Conservation (phyloP, 2,329 filamentous ascomycete species). For the Aplosporella prunicola region DNA sequence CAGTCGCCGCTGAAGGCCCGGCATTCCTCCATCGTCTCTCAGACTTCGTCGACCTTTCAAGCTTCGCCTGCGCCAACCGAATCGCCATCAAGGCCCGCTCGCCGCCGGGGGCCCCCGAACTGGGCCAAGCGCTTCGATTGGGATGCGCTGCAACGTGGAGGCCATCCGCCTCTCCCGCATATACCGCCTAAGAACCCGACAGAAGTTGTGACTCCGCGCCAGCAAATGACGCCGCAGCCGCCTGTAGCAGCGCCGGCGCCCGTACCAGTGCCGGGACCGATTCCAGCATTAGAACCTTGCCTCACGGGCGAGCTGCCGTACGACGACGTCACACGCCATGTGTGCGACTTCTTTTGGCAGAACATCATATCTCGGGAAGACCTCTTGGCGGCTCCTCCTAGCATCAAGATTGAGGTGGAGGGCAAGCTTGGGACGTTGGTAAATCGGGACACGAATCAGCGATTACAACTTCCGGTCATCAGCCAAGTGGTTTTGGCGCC, state of each 20-base stretch:
- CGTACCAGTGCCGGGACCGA: conserved; percentile 12
- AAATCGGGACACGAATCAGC: conserved; percentile 59
- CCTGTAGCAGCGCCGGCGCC: conserved; percentile 6
- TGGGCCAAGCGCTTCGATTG: conserved; percentile 10
- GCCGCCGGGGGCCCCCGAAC: background rate
- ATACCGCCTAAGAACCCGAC: conserved; percentile 12
- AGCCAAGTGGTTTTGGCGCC: conserved; percentile 49
- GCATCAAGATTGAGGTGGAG: conserved; percentile 73
- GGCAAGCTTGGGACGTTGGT: conserved; percentile 82
- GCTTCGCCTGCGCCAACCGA: conserved; percentile 3
- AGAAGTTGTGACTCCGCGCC: conserved; percentile 11
- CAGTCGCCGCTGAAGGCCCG: conserved; percentile 5
- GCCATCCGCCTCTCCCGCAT: no score
- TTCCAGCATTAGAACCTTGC: conserved; percentile 40
- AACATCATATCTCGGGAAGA: conserved; percentile 61
- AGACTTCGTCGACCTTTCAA: conserved; percentile 6
- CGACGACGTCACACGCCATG: conserved; percentile 62
- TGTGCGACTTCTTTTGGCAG: conserved; percentile 74
- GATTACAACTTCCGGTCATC: conserved; percentile 57
- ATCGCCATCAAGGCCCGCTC: background rate
- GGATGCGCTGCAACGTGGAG: conserved; percentile 12
- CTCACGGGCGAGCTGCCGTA: conserved; percentile 62
- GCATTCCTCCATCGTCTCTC: conserved; percentile 7
- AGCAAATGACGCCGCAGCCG: conserved; percentile 14
- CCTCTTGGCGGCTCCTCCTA: conserved; percentile 40